These are phyloP conservation scores for Fraxinus quadrangulata DNA, from an alignment of 257 asterid genomes.

Conservation along the genomic window DNA sequence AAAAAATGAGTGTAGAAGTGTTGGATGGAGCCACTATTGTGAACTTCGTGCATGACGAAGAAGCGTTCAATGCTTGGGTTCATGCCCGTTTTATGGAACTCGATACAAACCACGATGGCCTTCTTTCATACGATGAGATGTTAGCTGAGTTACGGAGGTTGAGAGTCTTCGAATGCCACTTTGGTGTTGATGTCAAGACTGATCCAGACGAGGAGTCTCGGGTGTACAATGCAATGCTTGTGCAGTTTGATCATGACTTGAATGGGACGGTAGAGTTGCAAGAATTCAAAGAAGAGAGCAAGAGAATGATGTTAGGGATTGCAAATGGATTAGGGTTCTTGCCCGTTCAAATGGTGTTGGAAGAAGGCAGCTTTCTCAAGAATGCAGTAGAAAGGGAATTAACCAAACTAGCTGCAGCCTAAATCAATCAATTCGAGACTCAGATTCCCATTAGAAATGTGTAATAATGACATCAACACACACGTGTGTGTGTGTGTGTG, in stretches of 20 bases:
- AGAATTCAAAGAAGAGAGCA: slow-evolving; percentile 10
- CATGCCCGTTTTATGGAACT: not conserved
- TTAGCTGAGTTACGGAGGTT: not conserved
- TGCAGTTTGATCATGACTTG: slow-evolving; percentile 4
- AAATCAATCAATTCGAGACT: not conserved
- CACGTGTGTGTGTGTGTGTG: not conserved
- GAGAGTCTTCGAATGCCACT: not conserved
- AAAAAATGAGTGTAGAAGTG: not conserved
- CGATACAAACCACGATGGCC: not conserved
- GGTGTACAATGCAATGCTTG: not conserved
- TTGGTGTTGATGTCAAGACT: not conserved
- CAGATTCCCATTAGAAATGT: not conserved
- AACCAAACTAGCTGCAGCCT: not conserved
- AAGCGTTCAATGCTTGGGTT: not conserved
- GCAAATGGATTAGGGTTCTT: slow-evolving; percentile 1
- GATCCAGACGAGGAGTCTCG: slow-evolving; percentile 2
- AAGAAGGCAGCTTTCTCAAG: not conserved
- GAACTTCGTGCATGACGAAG: not conserved
- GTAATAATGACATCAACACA: not conserved
- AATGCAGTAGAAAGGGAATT: not conserved
- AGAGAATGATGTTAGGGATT: not conserved
- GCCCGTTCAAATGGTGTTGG: slow-evolving; percentile 8
- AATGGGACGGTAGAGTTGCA: not conserved
- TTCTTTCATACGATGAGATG: not conserved
- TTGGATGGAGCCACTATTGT: slow-evolving; percentile 1